Evolutionary conservation across 148 eudicot genomes (phyloP).

Genomic region (Rhododendron williamsianum): DNA sequence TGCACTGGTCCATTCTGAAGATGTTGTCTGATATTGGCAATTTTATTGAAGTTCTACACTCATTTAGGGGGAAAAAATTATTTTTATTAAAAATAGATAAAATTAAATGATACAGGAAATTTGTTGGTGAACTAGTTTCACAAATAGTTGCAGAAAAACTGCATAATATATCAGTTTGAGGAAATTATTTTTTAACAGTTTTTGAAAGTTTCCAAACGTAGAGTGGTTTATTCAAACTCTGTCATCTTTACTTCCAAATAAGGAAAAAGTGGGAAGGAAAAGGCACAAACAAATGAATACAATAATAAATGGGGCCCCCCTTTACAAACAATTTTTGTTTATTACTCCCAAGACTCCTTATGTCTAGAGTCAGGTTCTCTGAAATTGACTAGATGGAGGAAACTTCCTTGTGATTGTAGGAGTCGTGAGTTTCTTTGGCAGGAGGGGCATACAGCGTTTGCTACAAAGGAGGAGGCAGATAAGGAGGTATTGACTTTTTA

Average conservation of each 20-base stretch:
- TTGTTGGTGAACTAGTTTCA: neutral
- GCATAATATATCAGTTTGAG: neutral
- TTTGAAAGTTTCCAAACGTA: neutral
- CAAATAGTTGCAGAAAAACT: neutral
- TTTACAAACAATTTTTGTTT: neutral
- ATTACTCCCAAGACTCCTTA: neutral
- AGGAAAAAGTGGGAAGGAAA: neutral
- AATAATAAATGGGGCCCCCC: neutral
- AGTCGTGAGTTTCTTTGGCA: slow-evolving; percentile 99
- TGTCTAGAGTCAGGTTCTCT: neutral
- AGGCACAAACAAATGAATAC: neutral
- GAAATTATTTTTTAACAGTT: neutral
- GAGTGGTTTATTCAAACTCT: neutral
- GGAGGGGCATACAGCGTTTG: slow-evolving; percentile 98
- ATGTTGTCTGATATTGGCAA: neutral
- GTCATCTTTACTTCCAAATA: neutral
- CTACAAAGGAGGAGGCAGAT: slow-evolving; percentile 90
- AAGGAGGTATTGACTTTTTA: slow-evolving; percentile 50
- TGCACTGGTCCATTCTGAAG: neutral
- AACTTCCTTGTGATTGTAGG: slow-evolving; percentile 41
- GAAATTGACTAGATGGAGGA: neutral
- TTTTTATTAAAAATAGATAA: neutral
- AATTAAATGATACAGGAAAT: neutral
- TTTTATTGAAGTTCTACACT: neutral
- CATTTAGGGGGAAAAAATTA: neutral